Base-by-base conservation (phyloP, 2,329 filamentous ascomycete species). In the Penicillium sp. region DNA sequence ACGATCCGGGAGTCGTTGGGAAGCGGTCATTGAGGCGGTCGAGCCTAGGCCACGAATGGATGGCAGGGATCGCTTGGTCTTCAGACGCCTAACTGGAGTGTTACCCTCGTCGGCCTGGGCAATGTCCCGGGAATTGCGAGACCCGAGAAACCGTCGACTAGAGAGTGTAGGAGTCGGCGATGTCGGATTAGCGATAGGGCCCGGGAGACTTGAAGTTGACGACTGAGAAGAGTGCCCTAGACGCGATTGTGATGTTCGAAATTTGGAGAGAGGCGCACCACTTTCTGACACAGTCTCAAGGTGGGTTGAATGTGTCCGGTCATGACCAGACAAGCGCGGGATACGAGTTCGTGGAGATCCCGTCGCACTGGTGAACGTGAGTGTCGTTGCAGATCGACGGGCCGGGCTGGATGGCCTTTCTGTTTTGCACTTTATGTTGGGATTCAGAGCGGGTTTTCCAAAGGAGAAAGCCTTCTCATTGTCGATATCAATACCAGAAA, bases 251-350 rank as follows among this genome's bases (percentile, higher is more conserved):
- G 85, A 81, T 56, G 82, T 76, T 49, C 81, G 78, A 56, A 75
- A 76, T 53, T 77, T 80, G 37, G 75, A 72, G 42, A 86, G 79
- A 19, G 87, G 81, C 4, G 83, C 88, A 44, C 89, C 89, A 57
- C 83, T 89, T 70, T 97, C 91, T 34, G 88, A 94, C 6, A 97
- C 89, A 21, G 91, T 89, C 64, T 95, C 91, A n/a, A 97, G 77
- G 17, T 70, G 64, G 15, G 85, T 84, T 10, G 86, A 86, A 58
- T 82, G 80, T 5, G 83, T 80, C 46, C 85, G 78, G 62, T 88
- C 85, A 67, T 87, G 83, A 52, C 76, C 77, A 48, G 84, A 76
- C 32, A 90, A 85, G 45, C 89, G 81, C 33, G 91, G 89, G 53
- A 95, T 85, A 49, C 89, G 84, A 31, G 89, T 93, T 31, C 64